Conservation (phyloP, 1,139 yeast genomes). For the Spencermartinsiella ligniputridi region DNA sequence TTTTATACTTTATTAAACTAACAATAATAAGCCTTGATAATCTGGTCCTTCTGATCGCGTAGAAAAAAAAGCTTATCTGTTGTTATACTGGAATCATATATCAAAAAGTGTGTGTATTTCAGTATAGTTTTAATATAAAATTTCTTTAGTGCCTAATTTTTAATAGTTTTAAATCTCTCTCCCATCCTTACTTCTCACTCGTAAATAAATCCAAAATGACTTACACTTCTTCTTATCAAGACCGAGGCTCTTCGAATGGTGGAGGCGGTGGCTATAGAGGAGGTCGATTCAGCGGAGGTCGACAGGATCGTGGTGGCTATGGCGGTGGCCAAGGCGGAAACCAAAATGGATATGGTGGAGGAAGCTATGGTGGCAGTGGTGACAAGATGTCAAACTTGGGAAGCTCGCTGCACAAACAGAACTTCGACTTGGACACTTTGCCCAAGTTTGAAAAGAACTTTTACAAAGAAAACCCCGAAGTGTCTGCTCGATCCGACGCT, state of each 20-base stretch:
- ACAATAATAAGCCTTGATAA: not conserved
- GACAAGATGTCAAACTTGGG: slow-evolving; percentile 48
- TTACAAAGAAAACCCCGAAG: slow-evolving; percentile 79
- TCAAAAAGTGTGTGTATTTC: not conserved
- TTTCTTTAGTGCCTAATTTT: not conserved
- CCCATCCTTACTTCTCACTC: not conserved
- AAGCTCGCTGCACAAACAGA: slow-evolving; percentile 60
- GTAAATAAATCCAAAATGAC: slow-evolving; percentile 6
- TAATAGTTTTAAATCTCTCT: not conserved
- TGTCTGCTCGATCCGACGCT: slow-evolving; percentile 64
- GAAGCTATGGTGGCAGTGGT: slow-evolving; percentile 30
- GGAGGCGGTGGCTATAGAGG: slow-evolving; percentile 8
- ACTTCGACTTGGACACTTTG: slow-evolving; percentile 71
- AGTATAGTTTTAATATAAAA: slow-evolving; percentile 2
- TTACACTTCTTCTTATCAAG: not conserved
- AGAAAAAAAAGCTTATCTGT: not conserved
- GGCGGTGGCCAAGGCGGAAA: slow-evolving; percentile 11
- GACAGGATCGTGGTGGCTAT: slow-evolving; percentile 9
- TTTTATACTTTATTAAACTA: not conserved
- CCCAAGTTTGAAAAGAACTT: slow-evolving; percentile 95
- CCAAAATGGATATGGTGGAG: slow-evolving; percentile 16
- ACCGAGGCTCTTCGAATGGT: slow-evolving; percentile 7
- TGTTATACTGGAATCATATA: slow-evolving; percentile 1
- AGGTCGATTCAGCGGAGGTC: slow-evolving; percentile 6
- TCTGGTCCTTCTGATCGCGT: not conserved